Evolutionary conservation across 2,329 filamentous ascomycete species (phyloP), one percentile per base, ranked within the genome.

Genomic region (Penicillium italicum): DNA sequence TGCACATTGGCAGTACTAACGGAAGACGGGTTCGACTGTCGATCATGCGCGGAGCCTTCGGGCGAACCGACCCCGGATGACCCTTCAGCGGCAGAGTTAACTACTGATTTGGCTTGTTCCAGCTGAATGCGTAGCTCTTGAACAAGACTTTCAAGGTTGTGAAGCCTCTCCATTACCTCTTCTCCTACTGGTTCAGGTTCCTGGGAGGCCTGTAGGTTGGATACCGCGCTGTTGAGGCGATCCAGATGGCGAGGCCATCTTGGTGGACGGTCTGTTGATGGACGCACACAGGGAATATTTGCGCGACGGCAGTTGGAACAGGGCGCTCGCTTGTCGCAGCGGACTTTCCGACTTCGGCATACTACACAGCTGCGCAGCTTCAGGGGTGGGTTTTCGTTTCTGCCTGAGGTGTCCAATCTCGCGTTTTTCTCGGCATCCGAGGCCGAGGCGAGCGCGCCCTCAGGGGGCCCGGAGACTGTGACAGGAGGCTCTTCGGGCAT

Each of bases 251-350:
- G 78, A 37, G 80, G 80, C 79, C 82, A 83, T 68, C 79, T 73
- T 53, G 81, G 81, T 0, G 79, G 77, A 2, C 77, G 77, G 55
- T 83, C 77, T 40, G 69, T 67, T 1, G 79, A 76, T 0, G 81
- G 80, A 16, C 79, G 70, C 26, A 82, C 69, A 58, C 82, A 85
- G 10, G 77, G 70, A 38, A 84, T 82, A 48, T 78, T 76, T 11
- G 77, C 81, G 5, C 78, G 76, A 10, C 77, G 78, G 62, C 82
- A 85, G 60, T 83, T 84, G 5, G 81, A 80, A 60, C 82, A 85
- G 1, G 82, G 82, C 4, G 77, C 78, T 41, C 72, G 68, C 66
- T 83, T 84, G 64, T 84, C 80, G 66, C 82, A 85, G 42, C 80
- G 79, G 5, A 85, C 82, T 60, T 84, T 84, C 43, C 82, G 80